These are phyloP conservation scores for Fusarium kyushuense DNA, from an alignment of 2,329 filamentous ascomycete genomes.

Conservation along the genomic window DNA sequence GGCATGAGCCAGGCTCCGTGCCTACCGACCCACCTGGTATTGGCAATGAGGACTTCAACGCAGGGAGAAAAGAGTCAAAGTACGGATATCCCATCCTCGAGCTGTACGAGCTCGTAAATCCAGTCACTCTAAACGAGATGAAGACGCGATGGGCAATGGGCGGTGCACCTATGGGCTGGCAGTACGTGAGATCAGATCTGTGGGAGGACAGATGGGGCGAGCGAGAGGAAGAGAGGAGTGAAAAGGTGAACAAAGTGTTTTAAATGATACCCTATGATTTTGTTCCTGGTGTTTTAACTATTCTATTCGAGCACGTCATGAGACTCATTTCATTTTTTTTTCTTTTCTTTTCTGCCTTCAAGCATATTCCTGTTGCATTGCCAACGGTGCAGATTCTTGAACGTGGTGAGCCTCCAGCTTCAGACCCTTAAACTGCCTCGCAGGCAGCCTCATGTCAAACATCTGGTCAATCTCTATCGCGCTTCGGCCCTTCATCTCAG, in stretches of 20 bases:
- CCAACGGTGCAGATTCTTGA: slow-evolving; percentile 25
- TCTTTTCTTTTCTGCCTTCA: neutral
- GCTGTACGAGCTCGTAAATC: slow-evolving; percentile 41
- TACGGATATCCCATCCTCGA: slow-evolving; percentile 48
- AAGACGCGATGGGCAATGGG: slow-evolving; percentile 42
- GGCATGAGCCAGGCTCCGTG: slow-evolving; percentile 34
- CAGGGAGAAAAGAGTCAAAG: slow-evolving; percentile 44
- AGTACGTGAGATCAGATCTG: slow-evolving; percentile 36
- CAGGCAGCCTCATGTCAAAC: slow-evolving; percentile 31
- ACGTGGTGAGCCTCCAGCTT: slow-evolving; percentile 15
- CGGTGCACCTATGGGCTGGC: slow-evolving; percentile 47
- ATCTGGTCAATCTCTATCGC: slow-evolving; percentile 43
- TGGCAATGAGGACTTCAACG: slow-evolving; percentile 49
- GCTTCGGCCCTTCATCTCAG: slow-evolving; percentile 44
- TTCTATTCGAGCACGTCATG: too few species aligned
- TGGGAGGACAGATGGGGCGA: slow-evolving; percentile 46
- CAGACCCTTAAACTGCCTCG: slow-evolving; percentile 32
- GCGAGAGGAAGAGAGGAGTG: slow-evolving; percentile 7
- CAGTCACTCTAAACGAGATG: slow-evolving; percentile 44
- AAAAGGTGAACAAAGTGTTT: slow-evolving; percentile 1
- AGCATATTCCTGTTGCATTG: neutral
- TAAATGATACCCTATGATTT: neutral
- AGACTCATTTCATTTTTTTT: too few species aligned
- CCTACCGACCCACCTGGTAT: slow-evolving; percentile 43
- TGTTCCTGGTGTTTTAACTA: too few species aligned